Conservation (phyloP, 306 rosid genomes). For the Quercus rubra region DNA sequence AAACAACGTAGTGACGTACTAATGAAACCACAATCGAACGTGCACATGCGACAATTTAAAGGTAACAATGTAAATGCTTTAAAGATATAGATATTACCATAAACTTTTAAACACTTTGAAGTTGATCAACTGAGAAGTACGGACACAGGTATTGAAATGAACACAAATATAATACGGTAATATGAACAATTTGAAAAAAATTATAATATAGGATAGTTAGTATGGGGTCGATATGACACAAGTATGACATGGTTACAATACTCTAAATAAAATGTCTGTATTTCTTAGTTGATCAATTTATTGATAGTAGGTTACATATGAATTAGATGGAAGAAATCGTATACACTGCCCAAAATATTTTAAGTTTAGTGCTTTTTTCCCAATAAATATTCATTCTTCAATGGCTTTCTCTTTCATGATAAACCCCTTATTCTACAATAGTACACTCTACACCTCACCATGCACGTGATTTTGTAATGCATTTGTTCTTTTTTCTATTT, state of each 20-base stretch:
- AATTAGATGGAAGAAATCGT: not conserved
- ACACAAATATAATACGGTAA: rapidly evolving
- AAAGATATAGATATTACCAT: too few relatives aligned
- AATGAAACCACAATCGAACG: too few relatives aligned
- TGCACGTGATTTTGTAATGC: slow-evolving; percentile 6
- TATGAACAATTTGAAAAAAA: too few relatives aligned
- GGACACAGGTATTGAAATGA: too few relatives aligned
- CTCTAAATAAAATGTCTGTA: rapidly evolving
- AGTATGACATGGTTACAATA: too few relatives aligned
- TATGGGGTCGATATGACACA: rapidly evolving
- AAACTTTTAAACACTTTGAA: too few relatives aligned
- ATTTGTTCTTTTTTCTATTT: not conserved
- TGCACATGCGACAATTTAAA: too few relatives aligned
- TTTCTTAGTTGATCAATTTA: not conserved
- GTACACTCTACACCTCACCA: not conserved
- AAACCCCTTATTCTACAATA: not conserved
- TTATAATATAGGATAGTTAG: too few relatives aligned
- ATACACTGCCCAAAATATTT: not conserved
- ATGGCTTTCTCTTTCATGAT: not conserved
- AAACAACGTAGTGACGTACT: too few relatives aligned
- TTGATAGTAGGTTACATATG: not conserved
- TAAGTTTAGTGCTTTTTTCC: too few relatives aligned
- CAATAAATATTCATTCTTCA: not conserved
- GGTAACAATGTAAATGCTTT: too few relatives aligned
- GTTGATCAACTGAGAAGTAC: too few relatives aligned